These are phyloP conservation scores for Stephania cephalantha DNA, from an alignment of 164 flowering plant species.

Conservation along the genomic window DNA sequence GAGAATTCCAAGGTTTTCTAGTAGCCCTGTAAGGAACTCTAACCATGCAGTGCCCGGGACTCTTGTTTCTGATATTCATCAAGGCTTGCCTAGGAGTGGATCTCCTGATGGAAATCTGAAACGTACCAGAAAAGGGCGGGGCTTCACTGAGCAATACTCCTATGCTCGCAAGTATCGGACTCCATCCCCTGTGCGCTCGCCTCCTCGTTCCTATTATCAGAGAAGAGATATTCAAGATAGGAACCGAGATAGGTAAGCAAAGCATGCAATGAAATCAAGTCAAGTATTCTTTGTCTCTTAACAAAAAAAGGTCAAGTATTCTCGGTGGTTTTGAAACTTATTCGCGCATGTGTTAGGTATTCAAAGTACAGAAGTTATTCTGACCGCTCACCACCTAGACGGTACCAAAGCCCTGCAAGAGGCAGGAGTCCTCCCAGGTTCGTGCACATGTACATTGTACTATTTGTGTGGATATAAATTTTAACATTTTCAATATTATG, in stretches of 20 bases:
- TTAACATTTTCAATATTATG: no score
- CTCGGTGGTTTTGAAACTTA: conserved; percentile 1
- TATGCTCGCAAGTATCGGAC: conserved; percentile 78
- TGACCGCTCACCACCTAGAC: conserved; percentile 48
- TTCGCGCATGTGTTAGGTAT: conserved; percentile 30
- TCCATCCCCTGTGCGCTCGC: conserved; percentile 70
- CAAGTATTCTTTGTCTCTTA: neutral
- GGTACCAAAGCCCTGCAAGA: conserved; percentile 50
- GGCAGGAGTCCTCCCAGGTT: conserved; percentile 74
- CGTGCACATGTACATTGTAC: no score
- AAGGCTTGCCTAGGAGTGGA: conserved; percentile 37
- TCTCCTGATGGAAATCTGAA: conserved; percentile 34
- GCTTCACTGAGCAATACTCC: conserved; percentile 67
- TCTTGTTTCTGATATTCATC: conserved; percentile 23
- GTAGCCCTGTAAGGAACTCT: conserved; percentile 33
- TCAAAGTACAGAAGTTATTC: conserved; percentile 48
- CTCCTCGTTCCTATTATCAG: conserved; percentile 40
- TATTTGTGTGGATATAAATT: no score
- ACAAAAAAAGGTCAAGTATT: no score
- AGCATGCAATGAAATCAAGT: neutral
- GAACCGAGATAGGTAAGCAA: conserved; percentile 49
- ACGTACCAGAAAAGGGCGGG: conserved; percentile 83
- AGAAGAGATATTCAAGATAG: conserved; percentile 46
- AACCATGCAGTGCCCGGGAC: conserved; percentile 30
- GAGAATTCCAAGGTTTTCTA: conserved; percentile 26